Percentiles rank a stretch among this genome's conserved stretches.
Conservation (phyloP, 805 yeast genomes). For the Starmerella apicola region DNA sequence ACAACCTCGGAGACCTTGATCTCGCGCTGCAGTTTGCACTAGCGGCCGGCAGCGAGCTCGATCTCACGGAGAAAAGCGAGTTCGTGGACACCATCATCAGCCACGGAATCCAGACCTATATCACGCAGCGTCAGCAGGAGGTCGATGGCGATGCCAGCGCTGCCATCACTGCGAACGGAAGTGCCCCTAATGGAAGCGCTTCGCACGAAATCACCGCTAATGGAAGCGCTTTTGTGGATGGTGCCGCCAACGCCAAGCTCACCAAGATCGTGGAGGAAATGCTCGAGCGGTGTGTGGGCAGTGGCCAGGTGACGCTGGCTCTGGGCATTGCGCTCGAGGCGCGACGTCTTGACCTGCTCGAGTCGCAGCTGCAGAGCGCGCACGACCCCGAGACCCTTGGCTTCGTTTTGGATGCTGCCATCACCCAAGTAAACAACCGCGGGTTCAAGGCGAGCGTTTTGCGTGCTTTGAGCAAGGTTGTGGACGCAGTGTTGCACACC, state of each 20-base stretch:
- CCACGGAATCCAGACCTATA: constrained; percentile 79
- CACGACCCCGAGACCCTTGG: constrained; percentile 29
- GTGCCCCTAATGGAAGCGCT: neutral
- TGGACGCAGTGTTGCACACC: constrained; percentile 30
- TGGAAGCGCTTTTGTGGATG: constrained; percentile 6
- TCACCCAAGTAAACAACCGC: constrained; percentile 52
- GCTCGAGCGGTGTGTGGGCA: constrained; percentile 63
- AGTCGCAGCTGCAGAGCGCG: constrained; percentile 35
- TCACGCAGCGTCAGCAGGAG: constrained; percentile 43
- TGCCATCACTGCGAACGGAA: too few species aligned
- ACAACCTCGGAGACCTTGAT: constrained; percentile 87
- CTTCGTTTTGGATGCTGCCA: constrained; percentile 59
- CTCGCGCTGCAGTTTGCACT: constrained; percentile 81
- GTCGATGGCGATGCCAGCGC: constrained; percentile 28
- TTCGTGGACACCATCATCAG: constrained; percentile 88
- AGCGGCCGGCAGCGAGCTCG: constrained; percentile 68
- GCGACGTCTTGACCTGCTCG: constrained; percentile 70
- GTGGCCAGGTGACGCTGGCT: constrained; percentile 66
- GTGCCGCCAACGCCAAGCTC: constrained; percentile 45
- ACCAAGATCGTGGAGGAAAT: constrained; percentile 67
- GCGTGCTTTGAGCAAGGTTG: constrained; percentile 46
- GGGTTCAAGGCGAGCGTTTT: constrained; percentile 56
- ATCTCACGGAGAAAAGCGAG: constrained; percentile 65
- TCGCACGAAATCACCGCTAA: too few species aligned
- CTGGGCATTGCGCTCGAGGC: constrained; percentile 86